These are phyloP conservation scores for Gossypium herbaceum DNA, from an alignment of 345 rosid species.

Conservation along the genomic window DNA sequence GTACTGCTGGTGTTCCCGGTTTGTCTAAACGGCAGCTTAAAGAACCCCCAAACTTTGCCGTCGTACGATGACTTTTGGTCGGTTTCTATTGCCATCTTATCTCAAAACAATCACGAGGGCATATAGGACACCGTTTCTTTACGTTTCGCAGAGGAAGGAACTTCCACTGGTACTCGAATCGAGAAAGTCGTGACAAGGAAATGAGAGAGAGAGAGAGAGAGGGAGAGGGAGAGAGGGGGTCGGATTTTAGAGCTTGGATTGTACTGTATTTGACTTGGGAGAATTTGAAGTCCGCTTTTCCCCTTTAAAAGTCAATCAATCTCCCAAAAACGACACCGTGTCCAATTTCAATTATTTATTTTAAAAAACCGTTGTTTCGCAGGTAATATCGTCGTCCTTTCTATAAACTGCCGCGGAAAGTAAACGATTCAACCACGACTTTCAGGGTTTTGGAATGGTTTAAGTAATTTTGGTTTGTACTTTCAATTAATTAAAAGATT, in stretches of 20 bases:
- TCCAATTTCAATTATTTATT: neutral
- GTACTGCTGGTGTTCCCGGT: conserved; percentile 27
- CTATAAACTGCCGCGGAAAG: no score
- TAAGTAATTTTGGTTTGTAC: no score
- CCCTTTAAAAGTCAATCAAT: neutral
- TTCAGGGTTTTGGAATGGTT: no score
- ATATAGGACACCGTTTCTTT: neutral
- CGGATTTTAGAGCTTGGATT: neutral
- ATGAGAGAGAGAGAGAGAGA: neutral
- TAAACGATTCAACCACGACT: no score
- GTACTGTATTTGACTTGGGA: conserved; percentile 5
- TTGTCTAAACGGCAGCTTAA: conserved; percentile 74
- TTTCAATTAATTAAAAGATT: no score
- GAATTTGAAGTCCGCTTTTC: neutral
- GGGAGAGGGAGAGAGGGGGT: neutral
- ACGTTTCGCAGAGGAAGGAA: neutral
- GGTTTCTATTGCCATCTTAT: conserved; percentile 54
- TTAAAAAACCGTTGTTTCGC: no score
- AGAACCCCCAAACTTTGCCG: conserved; percentile 71
- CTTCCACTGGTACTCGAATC: neutral
- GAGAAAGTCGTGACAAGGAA: conserved; percentile 1
- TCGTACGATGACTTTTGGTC: conserved; percentile 57
- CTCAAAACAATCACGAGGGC: neutral
- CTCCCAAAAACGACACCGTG: neutral
- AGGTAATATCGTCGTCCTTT: no score